Percentiles rank a stretch among this genome's conserved stretches.
phyloP scores from a whole-genome alignment of 768 basidiomycete genomes.

The Leccinellum rugosiceps region DNA sequence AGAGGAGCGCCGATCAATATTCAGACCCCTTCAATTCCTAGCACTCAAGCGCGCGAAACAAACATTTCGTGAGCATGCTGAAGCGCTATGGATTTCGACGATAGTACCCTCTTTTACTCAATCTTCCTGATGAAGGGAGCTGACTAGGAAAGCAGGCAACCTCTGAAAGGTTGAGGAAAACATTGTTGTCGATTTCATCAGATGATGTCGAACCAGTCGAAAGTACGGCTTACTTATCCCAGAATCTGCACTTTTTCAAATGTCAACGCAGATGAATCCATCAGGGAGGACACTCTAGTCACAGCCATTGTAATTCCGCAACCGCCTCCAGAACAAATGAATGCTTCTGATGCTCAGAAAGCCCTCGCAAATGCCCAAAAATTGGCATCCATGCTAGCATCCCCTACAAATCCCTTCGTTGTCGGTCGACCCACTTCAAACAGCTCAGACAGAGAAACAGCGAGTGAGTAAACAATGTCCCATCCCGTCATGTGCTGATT shows the following conservation, averaged over 20 bases:
- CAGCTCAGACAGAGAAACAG: not conserved
- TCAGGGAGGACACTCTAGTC: not conserved
- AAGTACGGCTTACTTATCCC: not conserved
- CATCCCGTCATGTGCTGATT: not conserved
- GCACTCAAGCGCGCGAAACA: not conserved
- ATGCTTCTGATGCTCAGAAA: not conserved
- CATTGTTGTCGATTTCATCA: not conserved
- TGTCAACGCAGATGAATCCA: not conserved
- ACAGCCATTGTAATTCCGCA: not conserved
- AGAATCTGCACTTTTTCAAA: not conserved
- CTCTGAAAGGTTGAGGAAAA: slow-evolving; percentile 3
- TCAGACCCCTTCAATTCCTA: not conserved
- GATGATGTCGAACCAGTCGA: not conserved
- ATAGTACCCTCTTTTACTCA: not conserved
- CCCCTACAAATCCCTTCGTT: not conserved
- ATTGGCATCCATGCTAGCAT: not conserved
- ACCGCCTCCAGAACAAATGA: not conserved
- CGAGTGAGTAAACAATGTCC: not conserved
- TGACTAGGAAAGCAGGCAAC: not conserved
- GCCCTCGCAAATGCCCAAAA: not conserved
- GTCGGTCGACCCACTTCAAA: not conserved
- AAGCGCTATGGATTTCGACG: not conserved
- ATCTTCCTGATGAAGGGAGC: not conserved
- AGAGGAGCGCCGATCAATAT: not conserved
- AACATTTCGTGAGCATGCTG: not conserved